phyloP scores from a whole-genome alignment of 225 moss, liverwort and hornwort genomes.

The Bryoerythrophyllum caledonicum region DNA sequence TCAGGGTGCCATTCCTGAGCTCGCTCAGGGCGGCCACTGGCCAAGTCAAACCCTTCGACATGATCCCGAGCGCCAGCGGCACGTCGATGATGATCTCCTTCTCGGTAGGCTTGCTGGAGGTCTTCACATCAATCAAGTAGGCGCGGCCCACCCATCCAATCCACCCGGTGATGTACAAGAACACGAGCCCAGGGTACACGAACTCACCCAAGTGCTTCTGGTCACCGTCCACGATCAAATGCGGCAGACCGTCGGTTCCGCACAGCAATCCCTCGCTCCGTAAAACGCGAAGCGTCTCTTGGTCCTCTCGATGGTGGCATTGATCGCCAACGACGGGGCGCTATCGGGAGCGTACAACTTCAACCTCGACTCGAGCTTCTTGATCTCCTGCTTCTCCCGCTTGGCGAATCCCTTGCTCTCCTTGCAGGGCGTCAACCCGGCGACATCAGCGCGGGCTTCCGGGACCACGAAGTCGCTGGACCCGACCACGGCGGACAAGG shows the following conservation, averaged over 20 bases:
- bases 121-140: conserved; percentile 39
- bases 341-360: conserved; percentile 73
- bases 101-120: conserved; percentile 66
- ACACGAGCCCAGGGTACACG: no score
- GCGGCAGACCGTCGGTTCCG: no score
- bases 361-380: conserved; percentile 72
- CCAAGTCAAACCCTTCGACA: conserved; percentile 79
- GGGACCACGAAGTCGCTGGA: conserved; percentile 66
- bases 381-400: conserved; percentile 85
- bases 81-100: conserved; percentile 98
- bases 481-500: conserved; percentile 72
- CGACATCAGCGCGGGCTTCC: conserved; percentile 82
- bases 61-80: conserved; percentile 62
- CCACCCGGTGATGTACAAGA: no score
- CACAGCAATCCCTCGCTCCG: no score
- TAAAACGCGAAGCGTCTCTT: conserved; percentile 68
- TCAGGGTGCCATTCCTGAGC: conserved; percentile 59
- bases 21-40: conserved; percentile 54
- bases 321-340: conserved; percentile 83
- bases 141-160: no score
- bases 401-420: conserved; percentile 89
- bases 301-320: conserved; percentile 82
- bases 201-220: no score
- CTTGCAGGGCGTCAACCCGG: conserved; percentile 86
- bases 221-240: no score